Evolutionary conservation across 225 moss, liverwort and hornwort genomes (phyloP), one percentile per base, ranked within the genome.

Genomic region (Straminergon stramineum): DNA sequence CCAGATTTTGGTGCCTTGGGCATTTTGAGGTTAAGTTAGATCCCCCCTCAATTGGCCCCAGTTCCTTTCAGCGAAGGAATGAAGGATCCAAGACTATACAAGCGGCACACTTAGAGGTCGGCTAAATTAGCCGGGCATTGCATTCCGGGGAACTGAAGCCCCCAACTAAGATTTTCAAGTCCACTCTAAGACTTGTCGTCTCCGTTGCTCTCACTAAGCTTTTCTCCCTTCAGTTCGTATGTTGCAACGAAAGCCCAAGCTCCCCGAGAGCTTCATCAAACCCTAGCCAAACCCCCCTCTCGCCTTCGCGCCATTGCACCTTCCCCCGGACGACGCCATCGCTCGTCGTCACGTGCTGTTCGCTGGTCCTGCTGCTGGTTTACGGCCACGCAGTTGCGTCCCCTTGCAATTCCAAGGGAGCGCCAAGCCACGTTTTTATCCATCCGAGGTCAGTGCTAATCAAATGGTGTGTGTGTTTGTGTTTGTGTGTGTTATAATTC

Each of bases 221-320:
- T 75, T 35, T 35, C n/a, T 48, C 48, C 67, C 57, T 45, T 31
- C 88, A 60, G 61, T 88, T 81, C 8, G n/a, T 52, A 35, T 73
- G 81, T 81, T 32, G 84, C 81, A 86, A 73, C 90, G 64, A 86
- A 86, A 86, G 74, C 90, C 56, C 74, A 86, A 90, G 90, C 90
- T 90, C 85, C 48, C 75, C 83, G n/a, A 22, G 85, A 76, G 64
- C 84, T 63, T 79, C 86, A 58, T 75, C 86, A 90, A 90, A 90
- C 90, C 90, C 90, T 90, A 90, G 86, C 86, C 81, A 81, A 71
- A 34, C 81, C 81, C 81, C 62, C 79, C 52, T 34, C 3, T 68
- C 77, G 83, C 64, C 41, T 58, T 60, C 39, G 43, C 77, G 78
- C 68, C 85, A 87, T 90, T 90, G 78, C 90, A 78, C n/a, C 24